Evolutionary conservation across 169 alveolate species (phyloP), one percentile per base, ranked within the genome.

Genomic region (Cytauxzoon felis): DNA sequence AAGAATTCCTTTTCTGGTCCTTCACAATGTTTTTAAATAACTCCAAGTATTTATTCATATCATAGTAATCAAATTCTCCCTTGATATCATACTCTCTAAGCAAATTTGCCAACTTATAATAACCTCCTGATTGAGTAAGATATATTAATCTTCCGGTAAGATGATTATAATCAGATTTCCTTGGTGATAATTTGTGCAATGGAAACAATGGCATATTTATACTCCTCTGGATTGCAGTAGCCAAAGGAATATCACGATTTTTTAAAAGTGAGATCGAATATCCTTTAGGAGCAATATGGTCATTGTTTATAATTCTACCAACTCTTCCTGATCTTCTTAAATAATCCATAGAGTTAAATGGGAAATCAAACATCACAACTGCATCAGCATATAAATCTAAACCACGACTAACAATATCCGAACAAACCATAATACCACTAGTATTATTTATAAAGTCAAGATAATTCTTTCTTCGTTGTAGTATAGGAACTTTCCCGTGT

Each of bases 51-150:
- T 38, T 23, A 29, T 54, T 49, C 79, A 73, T 73, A 33, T 64
- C 49, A 18, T 29, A 27, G 45, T 51, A 43, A 48, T 73, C 64
- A 32, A 51, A 73, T 8, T 71, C 65, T 7, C 84, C 84, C 58
- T 73, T 33, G 30, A 73, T 52, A 26, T 73, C 70, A 40, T 47
- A 51, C 45, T 57, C 50, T 29, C 84, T 32, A 18, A 73, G 5
- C n/a, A 49, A 50, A 43, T 73, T 40, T 40, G 66, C 48, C 34
- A 73, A 40, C 79, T 73, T 73, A 69, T 52, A 73, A 57, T 73
- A 73, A 6, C 80, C 67, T 6, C 84, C 84, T 7, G 80, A 70
- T 38, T 73, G 84, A 5, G 84, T 73, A 24, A 73, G 70, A 36
- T 73, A 41, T 29, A 57, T 33, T 1, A 73, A 40, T 32, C 78